These are phyloP conservation scores for Magnaporthales sp. DNA, from an alignment of 2,329 filamentous ascomycete species.

Conservation along the genomic window DNA sequence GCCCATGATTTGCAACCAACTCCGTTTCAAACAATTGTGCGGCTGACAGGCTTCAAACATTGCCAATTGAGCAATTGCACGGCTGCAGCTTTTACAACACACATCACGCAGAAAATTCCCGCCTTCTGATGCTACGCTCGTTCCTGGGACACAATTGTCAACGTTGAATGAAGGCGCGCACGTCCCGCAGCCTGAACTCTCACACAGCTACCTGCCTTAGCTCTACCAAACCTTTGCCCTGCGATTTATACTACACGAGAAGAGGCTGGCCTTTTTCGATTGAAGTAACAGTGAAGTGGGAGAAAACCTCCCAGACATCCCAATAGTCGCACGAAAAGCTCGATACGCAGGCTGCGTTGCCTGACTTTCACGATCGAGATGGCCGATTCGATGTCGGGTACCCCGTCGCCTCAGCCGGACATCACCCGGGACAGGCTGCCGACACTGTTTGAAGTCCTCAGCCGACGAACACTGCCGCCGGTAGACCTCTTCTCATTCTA, in stretches of 20 bases:
- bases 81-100: not conserved
- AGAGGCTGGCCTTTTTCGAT: not conserved
- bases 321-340: not conserved
- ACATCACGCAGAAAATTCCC: not conserved
- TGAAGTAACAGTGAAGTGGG: not conserved
- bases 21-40: not conserved
- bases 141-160: not conserved
- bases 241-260: not conserved
- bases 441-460: conserved; percentile 91
- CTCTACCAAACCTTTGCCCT: not conserved
- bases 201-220: not conserved
- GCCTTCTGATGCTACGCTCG: not conserved
- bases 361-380: conserved; percentile 18
- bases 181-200: not conserved
- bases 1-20: not conserved
- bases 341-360: not conserved
- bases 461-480: conserved; percentile 84
- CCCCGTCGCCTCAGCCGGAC: conserved; percentile 49
- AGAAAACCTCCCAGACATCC: not conserved
- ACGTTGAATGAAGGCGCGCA: not conserved
- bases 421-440: conserved; percentile 74
- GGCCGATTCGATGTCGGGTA: conserved; percentile 24
- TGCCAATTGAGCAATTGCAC: not conserved
- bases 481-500: conserved; percentile 99
- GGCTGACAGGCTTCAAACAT: not conserved